Base-by-base conservation (phyloP, 2,329 filamentous ascomycete genomes). In the Chrysoporthe deuterocubensis region DNA sequence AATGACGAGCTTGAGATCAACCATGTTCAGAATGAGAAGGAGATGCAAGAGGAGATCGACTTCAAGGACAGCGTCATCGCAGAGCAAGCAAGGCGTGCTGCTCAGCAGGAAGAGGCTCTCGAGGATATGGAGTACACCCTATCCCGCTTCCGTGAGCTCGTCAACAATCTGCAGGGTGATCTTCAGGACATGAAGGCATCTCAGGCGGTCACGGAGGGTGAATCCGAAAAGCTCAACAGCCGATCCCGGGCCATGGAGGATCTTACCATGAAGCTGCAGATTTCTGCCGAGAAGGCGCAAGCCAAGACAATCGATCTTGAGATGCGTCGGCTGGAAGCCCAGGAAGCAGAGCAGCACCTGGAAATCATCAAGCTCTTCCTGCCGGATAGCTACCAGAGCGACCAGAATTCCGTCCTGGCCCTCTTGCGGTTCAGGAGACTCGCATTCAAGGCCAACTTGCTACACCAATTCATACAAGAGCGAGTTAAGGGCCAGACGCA, bases 181-280 rank as follows among this genome's bases (percentile, higher is more conserved):
- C 82, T 98, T 72, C 92, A 97, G 73, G 94, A 98, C 75, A 95
- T 97, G 86, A 89, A 93, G 69, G 92, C 94, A 14, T 96, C 94
- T 4, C 93, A 96, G 74, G 93, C 94, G 57, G 92, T 98, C 72
- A 96, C 94, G 0, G 96, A 98, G 78, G 91, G 91, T 18, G 94
- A 98, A 77, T 94, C 95, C 0, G 94, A 94, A 76, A 93, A 98
- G 77, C 87, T 98, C 66, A 94, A 90, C 71, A 92, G 88, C 74
- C 91, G 93, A 70, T 97, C 95, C 57, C 89, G 94, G 71, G 94
- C 95, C 65, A 97, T 99, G 91, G 92, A 97, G 88, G 95, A 99
- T 75, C 86, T 99, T 58, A 98, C 98, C 78, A 88, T 95, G 86
- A 96, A 97, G 80, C 86, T 99, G 56, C 95, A 97, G 75, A 87